phyloP scores from a whole-genome alignment of 371 early-diverging fungal species.

The Syncephalis plumigaleata region DNA sequence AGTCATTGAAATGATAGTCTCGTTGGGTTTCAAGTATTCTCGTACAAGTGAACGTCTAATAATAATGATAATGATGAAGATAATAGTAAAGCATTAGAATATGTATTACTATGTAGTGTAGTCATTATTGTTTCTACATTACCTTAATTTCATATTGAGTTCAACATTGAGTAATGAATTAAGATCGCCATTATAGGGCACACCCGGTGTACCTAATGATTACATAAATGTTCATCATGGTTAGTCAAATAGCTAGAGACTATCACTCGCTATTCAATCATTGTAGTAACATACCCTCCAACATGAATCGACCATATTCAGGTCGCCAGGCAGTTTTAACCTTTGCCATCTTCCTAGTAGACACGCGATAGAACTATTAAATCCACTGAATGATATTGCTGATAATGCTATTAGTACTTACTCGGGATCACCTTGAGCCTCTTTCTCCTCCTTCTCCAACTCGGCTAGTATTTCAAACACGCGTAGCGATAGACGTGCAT shows the following conservation, averaged over 20 bases:
- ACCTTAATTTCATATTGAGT: conserved; percentile 69
- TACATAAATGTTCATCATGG: neutral
- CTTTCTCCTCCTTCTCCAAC: conserved; percentile 54
- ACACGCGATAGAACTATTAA: neutral
- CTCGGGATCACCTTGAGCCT: conserved; percentile 19
- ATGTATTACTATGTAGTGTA: neutral
- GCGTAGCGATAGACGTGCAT: conserved; percentile 57
- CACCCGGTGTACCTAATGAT: conserved; percentile 62
- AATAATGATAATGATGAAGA: neutral
- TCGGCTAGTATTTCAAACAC: conserved; percentile 71
- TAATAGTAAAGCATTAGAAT: too few species aligned
- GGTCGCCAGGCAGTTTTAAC: conserved; percentile 73
- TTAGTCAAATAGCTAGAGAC: neutral
- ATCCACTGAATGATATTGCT: too few species aligned
- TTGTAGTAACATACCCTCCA: conserved; percentile 39
- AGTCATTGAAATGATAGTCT: conserved; percentile 63
- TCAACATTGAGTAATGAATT: conserved; percentile 72
- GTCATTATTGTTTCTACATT: neutral
- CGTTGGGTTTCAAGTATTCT: conserved; percentile 43
- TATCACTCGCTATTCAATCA: too few species aligned
- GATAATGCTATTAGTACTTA: conserved; percentile 6
- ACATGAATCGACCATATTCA: conserved; percentile 92
- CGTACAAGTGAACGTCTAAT: conserved; percentile 51
- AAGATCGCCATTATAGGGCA: conserved; percentile 77
- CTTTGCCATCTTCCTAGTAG: conserved; percentile 5